A percentile compares a stretch with the other conserved stretches of the same genome.
These are phyloP conservation scores for Aspergillus avenaceus DNA, from an alignment of 495 filamentous ascomycete species.

Conservation along the genomic window DNA sequence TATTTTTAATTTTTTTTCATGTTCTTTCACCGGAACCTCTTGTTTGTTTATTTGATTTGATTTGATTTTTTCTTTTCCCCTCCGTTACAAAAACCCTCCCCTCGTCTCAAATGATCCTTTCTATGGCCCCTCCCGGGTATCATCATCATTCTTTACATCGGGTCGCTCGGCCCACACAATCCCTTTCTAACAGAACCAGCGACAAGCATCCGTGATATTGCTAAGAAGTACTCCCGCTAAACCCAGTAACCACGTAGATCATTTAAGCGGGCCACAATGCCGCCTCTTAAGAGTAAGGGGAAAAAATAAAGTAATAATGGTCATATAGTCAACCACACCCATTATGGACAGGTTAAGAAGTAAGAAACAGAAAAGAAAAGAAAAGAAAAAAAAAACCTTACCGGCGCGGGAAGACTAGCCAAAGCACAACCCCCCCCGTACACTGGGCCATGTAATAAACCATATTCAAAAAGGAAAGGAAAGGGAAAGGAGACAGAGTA, in stretches of 20 bases:
- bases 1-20: neutral
- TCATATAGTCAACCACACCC: neutral
- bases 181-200: constrained; percentile 12
- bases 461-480: constrained; percentile 11
- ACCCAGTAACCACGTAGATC: constrained; percentile 17
- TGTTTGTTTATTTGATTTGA: neutral
- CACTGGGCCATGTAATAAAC: constrained; percentile 7
- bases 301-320: neutral
- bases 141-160: constrained; percentile 19
- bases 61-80: neutral
- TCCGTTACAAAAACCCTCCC: constrained; percentile 2
- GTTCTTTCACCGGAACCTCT: neutral
- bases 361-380: neutral
- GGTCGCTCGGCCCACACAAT: constrained; percentile 23
- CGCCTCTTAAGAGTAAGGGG: constrained; percentile 14
- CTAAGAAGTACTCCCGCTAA: constrained; percentile 12
- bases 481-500: constrained; percentile 8
- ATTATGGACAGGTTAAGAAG: neutral
- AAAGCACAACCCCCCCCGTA: constrained; percentile 12
- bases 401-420: constrained; percentile 8
- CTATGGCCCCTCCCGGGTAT: constrained; percentile 11
- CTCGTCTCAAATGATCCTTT: constrained; percentile 5
- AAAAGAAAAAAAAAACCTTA: neutral
- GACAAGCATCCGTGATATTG: constrained; percentile 6
- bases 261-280: constrained; percentile 10